These are phyloP conservation scores for Coniosporium apollinis DNA, from an alignment of 495 filamentous ascomycete species.

Conservation along the genomic window DNA sequence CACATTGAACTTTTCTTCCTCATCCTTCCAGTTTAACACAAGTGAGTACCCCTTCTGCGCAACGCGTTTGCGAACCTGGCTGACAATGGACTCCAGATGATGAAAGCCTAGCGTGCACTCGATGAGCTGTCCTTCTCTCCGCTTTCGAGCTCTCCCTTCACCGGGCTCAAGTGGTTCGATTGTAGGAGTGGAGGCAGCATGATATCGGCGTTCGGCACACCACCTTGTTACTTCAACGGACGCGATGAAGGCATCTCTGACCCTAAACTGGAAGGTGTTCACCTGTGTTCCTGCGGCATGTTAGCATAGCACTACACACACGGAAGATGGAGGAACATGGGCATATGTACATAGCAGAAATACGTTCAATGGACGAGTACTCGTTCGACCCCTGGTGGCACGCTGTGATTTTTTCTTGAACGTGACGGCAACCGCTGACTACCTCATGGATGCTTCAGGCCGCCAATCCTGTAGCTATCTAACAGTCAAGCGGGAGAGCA, in stretches of 20 bases:
- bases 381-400: too few species aligned
- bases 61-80: not conserved
- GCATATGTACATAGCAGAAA: too few species aligned
- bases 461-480: slow-evolving; percentile 2
- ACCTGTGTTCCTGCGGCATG: too few species aligned
- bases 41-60: slow-evolving; percentile 39
- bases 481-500: slow-evolving; percentile 6
- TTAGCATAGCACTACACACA: too few species aligned
- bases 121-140: slow-evolving; percentile 55
- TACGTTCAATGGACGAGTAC: too few species aligned
- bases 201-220: slow-evolving; percentile 99
- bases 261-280: slow-evolving; percentile 34
- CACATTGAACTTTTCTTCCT: slow-evolving; percentile 34
- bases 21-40: slow-evolving; percentile 98
- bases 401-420: too few species aligned
- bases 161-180: slow-evolving; percentile 78
- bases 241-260: slow-evolving; percentile 99
- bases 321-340: too few species aligned
- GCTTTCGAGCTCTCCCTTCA: slow-evolving; percentile 61
- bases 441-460: slow-evolving; percentile 1
- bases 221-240: slow-evolving; percentile 91
- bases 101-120: slow-evolving; percentile 97
- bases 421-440: too few species aligned
- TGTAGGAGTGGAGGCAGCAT: slow-evolving; percentile 51
- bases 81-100: slow-evolving; percentile 49